These are phyloP conservation scores for Penstemon barbatus DNA, from an alignment of 257 asterid genomes.

Conservation along the genomic window DNA sequence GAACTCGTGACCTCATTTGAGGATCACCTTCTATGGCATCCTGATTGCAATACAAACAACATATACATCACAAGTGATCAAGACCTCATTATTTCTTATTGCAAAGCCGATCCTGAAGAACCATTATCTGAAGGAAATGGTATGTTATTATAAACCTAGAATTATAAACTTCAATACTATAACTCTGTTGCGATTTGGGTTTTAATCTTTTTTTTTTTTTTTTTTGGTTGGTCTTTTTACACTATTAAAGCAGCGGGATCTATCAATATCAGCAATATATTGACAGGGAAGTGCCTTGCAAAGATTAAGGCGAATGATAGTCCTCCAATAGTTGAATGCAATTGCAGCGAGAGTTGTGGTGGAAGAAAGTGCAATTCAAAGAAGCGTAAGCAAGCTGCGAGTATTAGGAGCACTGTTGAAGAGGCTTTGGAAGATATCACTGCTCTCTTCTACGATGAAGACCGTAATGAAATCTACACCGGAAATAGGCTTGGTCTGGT, in stretches of 20 bases:
- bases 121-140: constrained; percentile 88
- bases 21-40: constrained; percentile 98
- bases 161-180: background rate
- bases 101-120: constrained; percentile 80
- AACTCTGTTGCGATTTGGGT: background rate
- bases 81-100: constrained; percentile 96
- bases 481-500: constrained; percentile 85
- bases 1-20: constrained; percentile 97
- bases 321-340: constrained; percentile 54
- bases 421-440: constrained; percentile 97
- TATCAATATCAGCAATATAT: constrained; percentile 87
- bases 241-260: constrained; percentile 75
- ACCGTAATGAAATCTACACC: constrained; percentile 94
- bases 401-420: constrained; percentile 64
- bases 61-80: constrained; percentile 98
- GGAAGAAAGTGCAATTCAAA: constrained; percentile 62
- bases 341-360: constrained; percentile 54
- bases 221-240: background rate
- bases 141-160: constrained; percentile 27
- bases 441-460: constrained; percentile 94
- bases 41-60: constrained; percentile 98
- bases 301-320: constrained; percentile 76
- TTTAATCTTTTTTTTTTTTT: too few relatives aligned
- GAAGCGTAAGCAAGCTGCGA: constrained; percentile 52
- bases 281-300: constrained; percentile 94